Evolutionary conservation across 139 green algal species (phyloP).

Genomic region (Asterochloris sp.): DNA sequence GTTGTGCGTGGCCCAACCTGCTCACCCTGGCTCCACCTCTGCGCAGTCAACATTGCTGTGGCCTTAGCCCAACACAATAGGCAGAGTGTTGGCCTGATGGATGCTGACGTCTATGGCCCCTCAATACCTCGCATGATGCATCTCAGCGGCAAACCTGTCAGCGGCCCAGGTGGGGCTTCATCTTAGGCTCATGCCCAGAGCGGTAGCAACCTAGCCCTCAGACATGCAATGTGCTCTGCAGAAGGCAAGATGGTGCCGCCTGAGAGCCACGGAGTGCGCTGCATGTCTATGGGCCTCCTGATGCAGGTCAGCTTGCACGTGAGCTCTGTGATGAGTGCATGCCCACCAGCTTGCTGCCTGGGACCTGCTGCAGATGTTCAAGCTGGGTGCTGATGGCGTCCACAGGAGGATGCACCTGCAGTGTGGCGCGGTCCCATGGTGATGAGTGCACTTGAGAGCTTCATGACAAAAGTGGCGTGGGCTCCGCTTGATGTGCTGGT

Average conservation of each 20-base stretch:
- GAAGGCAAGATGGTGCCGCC: slow-evolving; percentile 49
- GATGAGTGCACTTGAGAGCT: slow-evolving; percentile 82
- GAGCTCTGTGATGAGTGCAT: too few species aligned
- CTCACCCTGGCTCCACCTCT: not conserved
- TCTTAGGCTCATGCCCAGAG: not conserved
- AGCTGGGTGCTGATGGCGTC: not conserved
- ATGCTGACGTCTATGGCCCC: slow-evolving; percentile 92
- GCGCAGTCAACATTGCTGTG: slow-evolving; percentile 86
- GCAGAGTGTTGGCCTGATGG: slow-evolving; percentile 81
- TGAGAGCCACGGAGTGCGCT: slow-evolving; percentile 70
- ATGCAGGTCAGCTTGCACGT: slow-evolving; percentile 46
- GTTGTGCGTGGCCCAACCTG: not conserved
- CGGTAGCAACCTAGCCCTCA: too few species aligned
- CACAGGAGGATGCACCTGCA: slow-evolving; percentile 59
- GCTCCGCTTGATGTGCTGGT: slow-evolving; percentile 81
- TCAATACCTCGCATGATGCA: slow-evolving; percentile 84
- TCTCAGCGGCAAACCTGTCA: slow-evolving; percentile 54
- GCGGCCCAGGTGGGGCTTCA: not conserved
- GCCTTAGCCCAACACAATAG: slow-evolving; percentile 56
- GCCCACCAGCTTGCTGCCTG: too few species aligned
- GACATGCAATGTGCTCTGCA: slow-evolving; percentile 13
- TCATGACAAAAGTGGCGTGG: slow-evolving; percentile 79
- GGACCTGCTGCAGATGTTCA: too few species aligned
- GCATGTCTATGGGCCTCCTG: slow-evolving; percentile 91
- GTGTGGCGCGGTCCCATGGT: slow-evolving; percentile 92